phyloP scores from a whole-genome alignment of 371 early-diverging fungal species.

The Nematocida sp. region DNA sequence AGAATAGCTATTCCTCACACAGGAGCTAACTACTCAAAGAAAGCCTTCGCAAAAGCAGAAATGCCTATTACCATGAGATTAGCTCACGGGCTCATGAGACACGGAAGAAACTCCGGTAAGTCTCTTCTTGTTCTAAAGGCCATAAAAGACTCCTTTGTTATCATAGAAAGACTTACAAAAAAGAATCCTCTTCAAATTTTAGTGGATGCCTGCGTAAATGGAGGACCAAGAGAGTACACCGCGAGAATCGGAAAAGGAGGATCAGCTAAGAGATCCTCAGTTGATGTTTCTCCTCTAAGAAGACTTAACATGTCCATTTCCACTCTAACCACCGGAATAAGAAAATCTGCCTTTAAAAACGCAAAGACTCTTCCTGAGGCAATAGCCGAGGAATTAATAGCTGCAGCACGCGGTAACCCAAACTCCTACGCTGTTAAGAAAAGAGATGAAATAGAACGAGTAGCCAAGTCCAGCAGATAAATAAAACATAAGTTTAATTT shows the following conservation, averaged over 20 bases:
- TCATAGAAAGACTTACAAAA: slow-evolving; percentile 93
- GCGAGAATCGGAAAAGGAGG: slow-evolving; percentile 98
- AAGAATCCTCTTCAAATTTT: slow-evolving; percentile 96
- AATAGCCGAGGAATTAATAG: slow-evolving; percentile 98
- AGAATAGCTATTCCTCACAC: slow-evolving; percentile 65
- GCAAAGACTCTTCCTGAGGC: slow-evolving; percentile 98
- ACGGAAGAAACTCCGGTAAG: slow-evolving; percentile 99
- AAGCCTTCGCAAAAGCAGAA: slow-evolving; percentile 67
- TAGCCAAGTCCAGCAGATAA: slow-evolving; percentile 84
- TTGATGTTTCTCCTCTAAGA: slow-evolving; percentile 97
- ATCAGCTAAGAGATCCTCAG: slow-evolving; percentile 98
- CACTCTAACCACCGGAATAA: slow-evolving; percentile 86
- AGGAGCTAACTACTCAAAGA: slow-evolving; percentile 44
- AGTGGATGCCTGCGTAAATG: slow-evolving; percentile 98
- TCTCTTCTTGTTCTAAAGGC: slow-evolving; percentile 95
- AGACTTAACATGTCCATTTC: slow-evolving; percentile 94
- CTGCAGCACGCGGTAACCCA: slow-evolving; percentile 73
- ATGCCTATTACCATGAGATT: slow-evolving; percentile 98
- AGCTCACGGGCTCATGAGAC: slow-evolving; percentile 98
- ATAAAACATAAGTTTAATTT: slow-evolving; percentile 44
- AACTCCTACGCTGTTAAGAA: slow-evolving; percentile 73
- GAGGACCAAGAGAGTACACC: slow-evolving; percentile 98
- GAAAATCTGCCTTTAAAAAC: slow-evolving; percentile 82
- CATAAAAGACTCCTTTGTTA: slow-evolving; percentile 97
- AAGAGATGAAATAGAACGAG: slow-evolving; percentile 99